Evolutionary conservation across 1,139 yeast genomes (phyloP).

Genomic region (Scheffersomyces illinoinensis): DNA sequence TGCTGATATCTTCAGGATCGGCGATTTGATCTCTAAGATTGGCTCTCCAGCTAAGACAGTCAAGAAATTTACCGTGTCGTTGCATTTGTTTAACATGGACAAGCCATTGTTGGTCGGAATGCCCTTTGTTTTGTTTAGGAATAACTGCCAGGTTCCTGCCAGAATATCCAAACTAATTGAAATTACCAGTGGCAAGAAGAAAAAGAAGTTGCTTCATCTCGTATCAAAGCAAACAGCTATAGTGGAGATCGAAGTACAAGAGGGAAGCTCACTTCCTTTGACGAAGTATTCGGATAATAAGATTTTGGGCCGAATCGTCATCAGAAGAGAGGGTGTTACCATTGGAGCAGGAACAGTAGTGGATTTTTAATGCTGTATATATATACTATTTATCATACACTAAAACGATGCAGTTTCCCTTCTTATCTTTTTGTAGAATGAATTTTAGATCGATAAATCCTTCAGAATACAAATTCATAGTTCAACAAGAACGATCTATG

Average conservation of each 20-base stretch:
- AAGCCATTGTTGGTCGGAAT: constrained; percentile 83
- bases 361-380: constrained; percentile 5
- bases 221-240: constrained; percentile 72
- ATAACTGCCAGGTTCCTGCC: constrained; percentile 77
- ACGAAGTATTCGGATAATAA: constrained; percentile 59
- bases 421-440: not conserved
- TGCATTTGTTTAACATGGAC: constrained; percentile 68
- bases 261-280: constrained; percentile 59
- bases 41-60: constrained; percentile 49
- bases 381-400: not conserved
- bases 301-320: constrained; percentile 76
- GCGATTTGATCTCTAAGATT: constrained; percentile 67
- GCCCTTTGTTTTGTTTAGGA: constrained; percentile 79
- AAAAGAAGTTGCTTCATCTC: constrained; percentile 65
- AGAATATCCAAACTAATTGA: constrained; percentile 59
- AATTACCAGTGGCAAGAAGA: constrained; percentile 40
- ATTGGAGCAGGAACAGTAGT: constrained; percentile 81
- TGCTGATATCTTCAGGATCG: constrained; percentile 53
- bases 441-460: not conserved
- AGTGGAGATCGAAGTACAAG: constrained; percentile 65
- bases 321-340: constrained; percentile 83
- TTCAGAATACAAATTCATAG: not conserved
- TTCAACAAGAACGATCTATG: not conserved
- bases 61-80: constrained; percentile 52
- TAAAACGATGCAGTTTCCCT: not conserved